Percentiles rank a stretch among this genome's conserved stretches.
These are phyloP conservation scores for Naematelia aurantialba DNA, from an alignment of 768 basidiomycete species.

Conservation along the genomic window DNA sequence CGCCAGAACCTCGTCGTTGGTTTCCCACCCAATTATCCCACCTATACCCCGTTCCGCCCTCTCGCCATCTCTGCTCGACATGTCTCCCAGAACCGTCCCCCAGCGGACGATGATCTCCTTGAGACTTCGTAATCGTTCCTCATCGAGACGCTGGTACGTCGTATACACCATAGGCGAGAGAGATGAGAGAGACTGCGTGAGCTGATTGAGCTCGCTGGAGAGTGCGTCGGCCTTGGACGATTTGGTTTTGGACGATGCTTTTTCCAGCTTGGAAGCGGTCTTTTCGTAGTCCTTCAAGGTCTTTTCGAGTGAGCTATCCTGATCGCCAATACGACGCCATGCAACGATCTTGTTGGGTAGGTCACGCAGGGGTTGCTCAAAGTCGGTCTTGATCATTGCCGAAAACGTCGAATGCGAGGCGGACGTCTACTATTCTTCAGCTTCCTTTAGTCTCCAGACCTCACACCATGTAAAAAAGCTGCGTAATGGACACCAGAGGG, in stretches of 20 bases:
- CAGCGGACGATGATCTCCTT: conserved; percentile 49
- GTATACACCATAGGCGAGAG: conserved; percentile 46
- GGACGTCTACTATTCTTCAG: conserved; percentile 33
- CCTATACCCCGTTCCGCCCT: conserved; percentile 43
- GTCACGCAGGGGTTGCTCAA: conserved; percentile 44
- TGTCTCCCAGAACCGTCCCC: conserved; percentile 46
- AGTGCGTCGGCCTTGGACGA: conserved; percentile 39
- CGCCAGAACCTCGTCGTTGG: conserved; percentile 41
- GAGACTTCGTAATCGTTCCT: conserved; percentile 36
- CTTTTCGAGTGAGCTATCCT: conserved; percentile 45
- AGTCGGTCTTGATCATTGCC: conserved; percentile 41
- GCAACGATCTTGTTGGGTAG: conserved; percentile 37
- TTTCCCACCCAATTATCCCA: conserved; percentile 44
- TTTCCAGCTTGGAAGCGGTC: conserved; percentile 42
- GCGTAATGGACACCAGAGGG: too few species aligned
- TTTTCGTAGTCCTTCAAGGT: conserved; percentile 49
- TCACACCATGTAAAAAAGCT: too few species aligned
- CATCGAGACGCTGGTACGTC: conserved; percentile 45
- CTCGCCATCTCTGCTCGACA: conserved; percentile 40
- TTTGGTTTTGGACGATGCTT: conserved; percentile 41
- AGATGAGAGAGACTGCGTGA: conserved; percentile 30
- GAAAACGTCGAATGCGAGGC: conserved; percentile 37
- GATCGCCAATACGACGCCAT: conserved; percentile 32
- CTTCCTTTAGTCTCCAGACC: too few species aligned
- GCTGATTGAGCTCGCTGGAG: conserved; percentile 35